Conservation (phyloP, 306 rosid species). For the Casuarina glauca region DNA sequence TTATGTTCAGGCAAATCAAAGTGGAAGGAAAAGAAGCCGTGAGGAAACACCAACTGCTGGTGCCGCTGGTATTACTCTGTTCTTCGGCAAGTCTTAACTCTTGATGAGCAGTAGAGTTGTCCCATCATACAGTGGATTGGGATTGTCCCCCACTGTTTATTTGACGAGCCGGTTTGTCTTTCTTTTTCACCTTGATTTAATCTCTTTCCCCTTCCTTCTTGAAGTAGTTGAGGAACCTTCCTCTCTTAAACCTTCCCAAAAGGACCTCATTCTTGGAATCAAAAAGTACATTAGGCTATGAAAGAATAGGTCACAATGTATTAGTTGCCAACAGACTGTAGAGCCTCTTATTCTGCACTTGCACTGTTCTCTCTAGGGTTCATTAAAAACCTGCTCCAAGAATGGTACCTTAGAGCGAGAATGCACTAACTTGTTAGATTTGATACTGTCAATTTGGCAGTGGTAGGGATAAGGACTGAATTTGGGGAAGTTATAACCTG, state of each 20-base stretch:
- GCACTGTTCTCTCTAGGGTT: not conserved
- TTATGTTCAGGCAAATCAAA: constrained; percentile 67
- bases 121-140: constrained; percentile 23
- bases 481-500: not conserved
- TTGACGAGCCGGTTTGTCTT: constrained; percentile 12
- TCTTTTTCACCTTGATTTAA: too few species aligned
- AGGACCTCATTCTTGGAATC: not conserved
- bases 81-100: constrained; percentile 35
- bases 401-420: not conserved
- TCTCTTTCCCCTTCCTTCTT: not conserved
- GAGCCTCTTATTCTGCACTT: not conserved
- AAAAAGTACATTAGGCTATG: not conserved
- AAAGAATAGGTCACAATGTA: not conserved
- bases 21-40: constrained; percentile 74
- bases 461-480: not conserved
- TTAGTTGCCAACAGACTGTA: not conserved
- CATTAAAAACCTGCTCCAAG: not conserved
- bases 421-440: not conserved
- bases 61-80: constrained; percentile 62
- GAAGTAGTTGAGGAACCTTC: not conserved
- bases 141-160: constrained; percentile 18
- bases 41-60: constrained; percentile 79
- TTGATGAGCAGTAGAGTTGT: constrained; percentile 26
- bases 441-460: not conserved
- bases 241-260: not conserved